These are phyloP conservation scores for Fusarium virguliforme DNA, from an alignment of 2,329 filamentous ascomycete species.

Conservation along the genomic window DNA sequence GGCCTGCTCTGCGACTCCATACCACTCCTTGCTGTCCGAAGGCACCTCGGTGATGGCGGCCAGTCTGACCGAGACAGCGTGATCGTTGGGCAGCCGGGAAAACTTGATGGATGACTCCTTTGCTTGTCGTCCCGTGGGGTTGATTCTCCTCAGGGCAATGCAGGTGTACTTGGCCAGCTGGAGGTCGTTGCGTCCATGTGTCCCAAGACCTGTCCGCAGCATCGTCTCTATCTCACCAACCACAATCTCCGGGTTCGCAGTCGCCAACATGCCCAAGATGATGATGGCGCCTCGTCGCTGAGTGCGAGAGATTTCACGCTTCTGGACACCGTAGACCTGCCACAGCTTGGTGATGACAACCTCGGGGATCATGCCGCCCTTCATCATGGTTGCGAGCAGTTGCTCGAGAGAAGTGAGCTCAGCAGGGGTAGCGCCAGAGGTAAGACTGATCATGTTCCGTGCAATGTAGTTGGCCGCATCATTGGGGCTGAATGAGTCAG, in stretches of 20 bases:
- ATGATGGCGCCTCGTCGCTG: conserved; percentile 96
- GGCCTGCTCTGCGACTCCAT: conserved; percentile 94
- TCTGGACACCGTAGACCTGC: conserved; percentile 97
- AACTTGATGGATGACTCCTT: conserved; percentile 80
- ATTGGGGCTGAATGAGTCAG: conserved; percentile 87
- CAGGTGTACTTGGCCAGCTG: conserved; percentile 96
- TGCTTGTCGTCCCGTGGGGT: conserved; percentile 84
- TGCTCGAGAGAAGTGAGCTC: conserved; percentile 97
- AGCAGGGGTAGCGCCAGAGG: conserved; percentile 93
- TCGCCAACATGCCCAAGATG: conserved; percentile 94
- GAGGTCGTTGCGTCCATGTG: conserved; percentile 85
- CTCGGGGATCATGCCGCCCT: conserved; percentile 87
- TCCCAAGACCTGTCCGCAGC: conserved; percentile 88
- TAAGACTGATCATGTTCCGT: conserved; percentile 98
- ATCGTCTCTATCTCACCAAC: conserved; percentile 96
- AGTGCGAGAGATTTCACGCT: conserved; percentile 90
- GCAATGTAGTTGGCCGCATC: conserved; percentile 96
- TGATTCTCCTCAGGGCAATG: conserved; percentile 91
- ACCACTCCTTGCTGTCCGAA: conserved; percentile 95
- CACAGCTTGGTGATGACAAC: conserved; percentile 92
- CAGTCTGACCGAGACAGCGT: conserved; percentile 86
- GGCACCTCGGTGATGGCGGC: conserved; percentile 88
- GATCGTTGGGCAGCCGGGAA: conserved; percentile 89
- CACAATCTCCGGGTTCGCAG: conserved; percentile 92
- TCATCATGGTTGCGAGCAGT: conserved; percentile 97